A percentile compares a stretch with the other conserved stretches of the same genome.
Evolutionary conservation across 495 filamentous ascomycete genomes (phyloP).

Genomic region (Penicillium lividum): DNA sequence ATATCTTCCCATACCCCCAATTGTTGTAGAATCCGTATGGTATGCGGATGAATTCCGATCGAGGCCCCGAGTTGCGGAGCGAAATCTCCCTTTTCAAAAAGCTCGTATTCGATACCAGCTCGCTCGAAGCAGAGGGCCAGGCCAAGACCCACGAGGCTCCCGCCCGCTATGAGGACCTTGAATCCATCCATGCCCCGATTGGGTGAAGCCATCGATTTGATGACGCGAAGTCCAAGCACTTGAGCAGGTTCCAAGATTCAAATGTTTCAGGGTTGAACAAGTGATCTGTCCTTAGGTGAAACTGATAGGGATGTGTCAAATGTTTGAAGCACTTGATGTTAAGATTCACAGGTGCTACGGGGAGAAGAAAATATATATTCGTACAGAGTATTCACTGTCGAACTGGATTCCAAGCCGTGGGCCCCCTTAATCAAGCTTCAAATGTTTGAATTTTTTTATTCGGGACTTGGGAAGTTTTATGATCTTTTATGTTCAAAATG

Average conservation of each 20-base stretch:
- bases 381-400: too few relatives aligned
- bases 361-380: too few relatives aligned
- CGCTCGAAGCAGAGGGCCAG: slow-evolving; percentile 19
- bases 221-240: background rate
- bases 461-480: too few relatives aligned
- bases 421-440: too few relatives aligned
- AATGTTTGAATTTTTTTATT: too few relatives aligned
- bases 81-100: slow-evolving; percentile 19
- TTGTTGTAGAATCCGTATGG: slow-evolving; percentile 19
- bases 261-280: background rate
- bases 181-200: slow-evolving; percentile 3
- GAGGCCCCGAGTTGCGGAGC: slow-evolving; percentile 20
- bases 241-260: background rate
- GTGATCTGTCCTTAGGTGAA: too few relatives aligned
- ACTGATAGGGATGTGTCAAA: too few relatives aligned
- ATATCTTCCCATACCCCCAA: slow-evolving; percentile 17
- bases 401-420: too few relatives aligned
- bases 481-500: too few relatives aligned
- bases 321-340: too few relatives aligned
- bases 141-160: slow-evolving; percentile 19
- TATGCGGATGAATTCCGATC: slow-evolving; percentile 19
- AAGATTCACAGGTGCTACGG: too few relatives aligned
- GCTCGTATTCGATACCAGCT: slow-evolving; percentile 21
- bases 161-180: slow-evolving; percentile 23
- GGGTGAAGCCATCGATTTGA: background rate